A percentile compares a stretch with the other conserved stretches of the same genome.
Conservation (phyloP, 2,329 filamentous ascomycete species). For the Phaeosphaeria sp. region DNA sequence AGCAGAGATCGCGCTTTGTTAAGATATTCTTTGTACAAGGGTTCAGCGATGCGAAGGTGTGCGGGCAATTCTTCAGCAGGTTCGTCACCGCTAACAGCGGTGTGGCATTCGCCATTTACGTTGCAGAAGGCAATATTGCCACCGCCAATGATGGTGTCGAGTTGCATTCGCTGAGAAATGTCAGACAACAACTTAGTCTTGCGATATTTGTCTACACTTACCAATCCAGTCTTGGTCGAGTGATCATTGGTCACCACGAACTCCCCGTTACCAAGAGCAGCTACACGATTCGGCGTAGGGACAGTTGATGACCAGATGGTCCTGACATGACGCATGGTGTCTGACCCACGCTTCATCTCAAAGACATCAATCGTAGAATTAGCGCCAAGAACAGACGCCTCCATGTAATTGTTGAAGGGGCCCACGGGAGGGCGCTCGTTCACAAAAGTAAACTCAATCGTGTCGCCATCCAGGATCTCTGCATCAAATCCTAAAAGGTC, state of each 20-base stretch:
- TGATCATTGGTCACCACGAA: conserved; percentile 38
- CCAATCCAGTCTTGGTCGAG: conserved; percentile 31
- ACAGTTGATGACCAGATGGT: conserved; percentile 27
- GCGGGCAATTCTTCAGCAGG: not conserved
- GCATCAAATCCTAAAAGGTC: conserved; percentile 38
- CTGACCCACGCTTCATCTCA: conserved; percentile 26
- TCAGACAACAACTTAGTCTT: not conserved
- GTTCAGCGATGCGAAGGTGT: not conserved
- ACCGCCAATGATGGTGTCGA: conserved; percentile 36
- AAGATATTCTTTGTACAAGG: conserved; percentile 10
- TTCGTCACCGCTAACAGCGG: conserved; percentile 18
- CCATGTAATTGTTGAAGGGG: conserved; percentile 24
- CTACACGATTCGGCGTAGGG: conserved; percentile 32
- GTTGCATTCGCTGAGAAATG: conserved; percentile 15
- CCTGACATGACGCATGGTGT: conserved; percentile 31
- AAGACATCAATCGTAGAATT: conserved; percentile 38
- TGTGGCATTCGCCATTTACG: conserved; percentile 21
- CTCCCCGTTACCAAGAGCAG: conserved; percentile 22
- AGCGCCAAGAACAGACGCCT: conserved; percentile 27
- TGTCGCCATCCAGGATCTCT: conserved; percentile 27
- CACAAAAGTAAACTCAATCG: conserved; percentile 36
- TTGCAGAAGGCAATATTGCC: conserved; percentile 36
- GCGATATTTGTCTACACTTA: conserved; percentile 2
- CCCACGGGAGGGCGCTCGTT: conserved; percentile 38
- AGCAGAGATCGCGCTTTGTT: conserved; percentile 6